Base-by-base conservation (phyloP, 2,329 filamentous ascomycete genomes). In the Biscogniauxia sp. region DNA sequence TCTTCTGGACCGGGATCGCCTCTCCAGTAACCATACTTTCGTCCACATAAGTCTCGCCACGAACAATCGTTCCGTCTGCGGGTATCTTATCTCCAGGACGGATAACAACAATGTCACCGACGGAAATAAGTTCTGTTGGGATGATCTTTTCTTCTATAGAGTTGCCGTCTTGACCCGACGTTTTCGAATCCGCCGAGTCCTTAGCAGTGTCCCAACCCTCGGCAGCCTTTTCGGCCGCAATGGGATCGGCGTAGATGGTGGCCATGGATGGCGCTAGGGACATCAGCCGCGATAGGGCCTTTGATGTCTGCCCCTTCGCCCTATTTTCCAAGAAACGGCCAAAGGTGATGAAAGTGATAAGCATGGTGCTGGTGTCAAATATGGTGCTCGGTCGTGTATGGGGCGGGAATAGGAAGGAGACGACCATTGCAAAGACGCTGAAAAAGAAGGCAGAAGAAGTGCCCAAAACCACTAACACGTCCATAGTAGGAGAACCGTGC, bases 1-100 rank as follows among this genome's bases (percentile, higher is more conserved):
- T 88, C 78, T 99, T 99, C 69, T 92, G 87, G 41, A 98, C 93
- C 0, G 95, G 94, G 84, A 97, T 94, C 2, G 95, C 91, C 78
- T 99, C 95, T 66, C 95, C 95, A 5, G 95, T 99, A 54, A 99
- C 93, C 94, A 98, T 98, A 73, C 93, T 97, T 78, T 99, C 95
- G 67, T 99, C 93, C 20, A 97, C 86, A 70, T 96, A 97, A 41
- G 92, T 96, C 76, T 97, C 92, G 32, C 95, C 95, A 57, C 90
- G 87, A 59, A 92, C 92, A 56, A 99, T 85, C 8, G 87, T 83
- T 54, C 95, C 95, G 73, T 99, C 95, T 1, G 94, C 94, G 1
- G 95, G 94, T 60, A 99, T 92, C 79, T 98, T 98, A 78, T 98
- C 95, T 57, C 95, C 95, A 6, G 95, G 95, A 59, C 92, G 90